Evolutionary conservation across 208 protist genomes (phyloP).

Genomic region (Angomonas deanei): DNA sequence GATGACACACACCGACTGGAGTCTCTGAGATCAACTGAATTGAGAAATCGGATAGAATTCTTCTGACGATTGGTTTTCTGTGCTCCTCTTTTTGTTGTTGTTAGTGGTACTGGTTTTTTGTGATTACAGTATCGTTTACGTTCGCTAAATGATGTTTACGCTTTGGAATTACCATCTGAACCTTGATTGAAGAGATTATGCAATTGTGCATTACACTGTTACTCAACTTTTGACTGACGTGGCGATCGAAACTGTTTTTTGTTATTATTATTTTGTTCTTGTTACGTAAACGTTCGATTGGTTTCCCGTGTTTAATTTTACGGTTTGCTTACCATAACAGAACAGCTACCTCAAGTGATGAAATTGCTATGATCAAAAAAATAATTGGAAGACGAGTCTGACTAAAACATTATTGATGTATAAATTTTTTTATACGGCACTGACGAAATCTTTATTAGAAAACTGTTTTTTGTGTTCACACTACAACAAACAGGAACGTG

Average conservation of each 20-base stretch:
- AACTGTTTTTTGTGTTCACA: no score
- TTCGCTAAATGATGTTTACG: not conserved
- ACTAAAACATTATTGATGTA: not conserved
- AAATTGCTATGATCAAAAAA: not conserved
- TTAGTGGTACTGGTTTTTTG: not conserved
- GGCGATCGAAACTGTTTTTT: no score
- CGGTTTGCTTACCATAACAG: not conserved
- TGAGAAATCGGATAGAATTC: no score
- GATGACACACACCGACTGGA: no score
- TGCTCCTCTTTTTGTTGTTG: not conserved
- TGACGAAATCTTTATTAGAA: no score
- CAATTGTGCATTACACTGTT: constrained; percentile 1
- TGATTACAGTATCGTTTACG: no score
- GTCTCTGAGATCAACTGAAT: no score
- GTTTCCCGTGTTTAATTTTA: no score
- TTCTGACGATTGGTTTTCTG: no score
- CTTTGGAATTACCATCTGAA: constrained; percentile 6
- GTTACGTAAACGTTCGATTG: no score
- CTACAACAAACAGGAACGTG: no score
- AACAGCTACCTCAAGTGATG: not conserved
- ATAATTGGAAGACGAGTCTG: not conserved
- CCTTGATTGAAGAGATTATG: not conserved
- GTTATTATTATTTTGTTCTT: no score
- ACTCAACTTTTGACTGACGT: not conserved
- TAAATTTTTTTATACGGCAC: not conserved